Conservation (phyloP, 345 rosid genomes). For the Orychophragmus violaceus region DNA sequence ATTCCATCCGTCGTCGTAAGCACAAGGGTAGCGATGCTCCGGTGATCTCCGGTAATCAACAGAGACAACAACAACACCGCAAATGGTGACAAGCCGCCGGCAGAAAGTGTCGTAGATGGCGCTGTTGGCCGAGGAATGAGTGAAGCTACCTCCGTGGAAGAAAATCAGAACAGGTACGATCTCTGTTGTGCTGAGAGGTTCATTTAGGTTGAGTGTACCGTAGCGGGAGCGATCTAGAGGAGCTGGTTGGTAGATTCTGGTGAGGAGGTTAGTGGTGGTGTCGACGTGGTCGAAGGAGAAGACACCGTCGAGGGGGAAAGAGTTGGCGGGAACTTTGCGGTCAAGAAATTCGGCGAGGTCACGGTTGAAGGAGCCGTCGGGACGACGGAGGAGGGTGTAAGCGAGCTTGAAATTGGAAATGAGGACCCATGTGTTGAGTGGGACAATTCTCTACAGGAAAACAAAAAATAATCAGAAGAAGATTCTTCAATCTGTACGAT, state of each 20-base stretch:
- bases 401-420: conserved; percentile 96
- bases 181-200: conserved; percentile 64
- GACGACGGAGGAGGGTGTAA: conserved; percentile 84
- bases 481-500: neutral
- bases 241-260: conserved; percentile 60
- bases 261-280: conserved; percentile 63
- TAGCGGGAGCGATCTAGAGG: conserved; percentile 33
- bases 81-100: conserved; percentile 63
- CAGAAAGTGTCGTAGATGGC: conserved; percentile 94
- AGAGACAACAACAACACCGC: conserved; percentile 78
- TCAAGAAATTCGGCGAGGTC: conserved; percentile 91
- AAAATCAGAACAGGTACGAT: conserved; percentile 75
- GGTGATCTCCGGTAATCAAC: conserved; percentile 91
- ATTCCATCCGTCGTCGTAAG: conserved; percentile 95
- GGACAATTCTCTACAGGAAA: conserved; percentile 75
- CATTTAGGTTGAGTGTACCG: conserved; percentile 51
- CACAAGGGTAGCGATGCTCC: conserved; percentile 74
- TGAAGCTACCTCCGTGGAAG: conserved; percentile 97
- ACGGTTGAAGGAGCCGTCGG: conserved; percentile 87
- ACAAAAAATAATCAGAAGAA: neutral
- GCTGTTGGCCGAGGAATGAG: conserved; percentile 92
- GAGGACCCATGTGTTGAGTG: conserved; percentile 94
- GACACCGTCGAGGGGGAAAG: conserved; percentile 76
- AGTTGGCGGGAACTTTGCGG: conserved; percentile 75
- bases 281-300: conserved; percentile 94